Conservation (phyloP, 2,329 filamentous ascomycete species). For the Hypoxylon sp. region DNA sequence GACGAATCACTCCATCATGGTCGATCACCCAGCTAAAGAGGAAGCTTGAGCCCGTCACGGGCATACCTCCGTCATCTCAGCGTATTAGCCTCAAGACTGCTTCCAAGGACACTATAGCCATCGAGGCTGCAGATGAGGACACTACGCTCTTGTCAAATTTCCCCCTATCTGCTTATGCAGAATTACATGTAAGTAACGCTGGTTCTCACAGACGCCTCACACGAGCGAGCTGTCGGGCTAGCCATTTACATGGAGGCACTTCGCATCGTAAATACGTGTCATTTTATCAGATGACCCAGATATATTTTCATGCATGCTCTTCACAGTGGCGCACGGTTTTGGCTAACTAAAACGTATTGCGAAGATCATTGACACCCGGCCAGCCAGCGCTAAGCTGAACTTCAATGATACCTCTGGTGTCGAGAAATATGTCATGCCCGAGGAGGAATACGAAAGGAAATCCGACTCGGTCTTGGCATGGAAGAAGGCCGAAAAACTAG, state of each 20-base stretch:
- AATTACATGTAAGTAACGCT: constrained; percentile 78
- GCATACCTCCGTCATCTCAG: constrained; percentile 86
- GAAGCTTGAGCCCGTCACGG: constrained; percentile 93
- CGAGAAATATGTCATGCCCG: constrained; percentile 91
- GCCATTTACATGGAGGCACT: constrained; percentile 16
- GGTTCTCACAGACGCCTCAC: constrained; percentile 20
- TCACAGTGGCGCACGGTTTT: constrained; percentile 15
- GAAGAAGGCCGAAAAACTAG: constrained; percentile 96
- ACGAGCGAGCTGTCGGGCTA: constrained; percentile 11
- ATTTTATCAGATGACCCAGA: constrained; percentile 15
- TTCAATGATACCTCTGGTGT: constrained; percentile 85
- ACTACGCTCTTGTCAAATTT: constrained; percentile 74
- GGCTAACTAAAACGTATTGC: constrained; percentile 49
- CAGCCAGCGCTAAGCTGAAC: constrained; percentile 80
- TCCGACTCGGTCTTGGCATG: constrained; percentile 91
- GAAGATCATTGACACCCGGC: constrained; percentile 85
- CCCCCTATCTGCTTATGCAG: constrained; percentile 79
- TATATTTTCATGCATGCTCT: constrained; percentile 17
- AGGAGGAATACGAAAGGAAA: constrained; percentile 86
- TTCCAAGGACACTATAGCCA: constrained; percentile 71
- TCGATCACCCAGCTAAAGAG: constrained; percentile 85
- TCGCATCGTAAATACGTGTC: constrained; percentile 33
- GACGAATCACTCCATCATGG: constrained; percentile 94
- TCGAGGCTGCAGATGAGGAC: constrained; percentile 82
- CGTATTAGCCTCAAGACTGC: constrained; percentile 78